Evolutionary conservation across 768 basidiomycete genomes (phyloP).

Genomic region (Kwoniella newhampshirensis): DNA sequence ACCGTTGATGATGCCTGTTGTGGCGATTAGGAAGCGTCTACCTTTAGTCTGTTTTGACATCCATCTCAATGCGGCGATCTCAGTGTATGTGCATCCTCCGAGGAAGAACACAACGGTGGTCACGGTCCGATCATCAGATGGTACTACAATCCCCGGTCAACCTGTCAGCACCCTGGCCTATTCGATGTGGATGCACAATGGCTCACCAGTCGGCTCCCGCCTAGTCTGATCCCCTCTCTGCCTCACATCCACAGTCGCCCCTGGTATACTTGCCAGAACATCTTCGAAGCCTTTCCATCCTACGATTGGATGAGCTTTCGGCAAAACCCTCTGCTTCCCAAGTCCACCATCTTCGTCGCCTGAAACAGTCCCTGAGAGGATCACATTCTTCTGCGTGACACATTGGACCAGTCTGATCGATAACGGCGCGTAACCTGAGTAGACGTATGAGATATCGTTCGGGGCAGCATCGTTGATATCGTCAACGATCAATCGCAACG

Average conservation of each 20-base stretch:
- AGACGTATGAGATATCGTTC: slow-evolving; percentile 92
- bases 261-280: slow-evolving; percentile 74
- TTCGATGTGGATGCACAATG: too few relatives aligned
- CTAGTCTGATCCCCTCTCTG: slow-evolving; percentile 46
- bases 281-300: slow-evolving; percentile 99
- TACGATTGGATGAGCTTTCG: slow-evolving; percentile 78
- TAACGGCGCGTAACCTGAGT: slow-evolving; percentile 95
- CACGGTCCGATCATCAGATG: slow-evolving; percentile 62
- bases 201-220: slow-evolving; percentile 21
- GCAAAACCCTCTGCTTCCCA: slow-evolving; percentile 57
- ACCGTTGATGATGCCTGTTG: slow-evolving; percentile 86
- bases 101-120: slow-evolving; percentile 95
- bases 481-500: slow-evolving; percentile 81
- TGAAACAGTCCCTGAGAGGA: slow-evolving; percentile 58
- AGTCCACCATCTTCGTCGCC: slow-evolving; percentile 54
- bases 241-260: slow-evolving; percentile 75
- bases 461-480: slow-evolving; percentile 70
- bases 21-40: slow-evolving; percentile 82
- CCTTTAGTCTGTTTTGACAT: slow-evolving; percentile 81
- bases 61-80: slow-evolving; percentile 93
- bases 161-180: too few relatives aligned
- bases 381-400: slow-evolving; percentile 83
- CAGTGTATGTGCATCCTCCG: slow-evolving; percentile 95
- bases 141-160: slow-evolving; percentile 40
- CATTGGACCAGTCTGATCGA: slow-evolving; percentile 90